Conservation (phyloP, 1,139 yeast species). For the Yamadazyma siamensis region DNA sequence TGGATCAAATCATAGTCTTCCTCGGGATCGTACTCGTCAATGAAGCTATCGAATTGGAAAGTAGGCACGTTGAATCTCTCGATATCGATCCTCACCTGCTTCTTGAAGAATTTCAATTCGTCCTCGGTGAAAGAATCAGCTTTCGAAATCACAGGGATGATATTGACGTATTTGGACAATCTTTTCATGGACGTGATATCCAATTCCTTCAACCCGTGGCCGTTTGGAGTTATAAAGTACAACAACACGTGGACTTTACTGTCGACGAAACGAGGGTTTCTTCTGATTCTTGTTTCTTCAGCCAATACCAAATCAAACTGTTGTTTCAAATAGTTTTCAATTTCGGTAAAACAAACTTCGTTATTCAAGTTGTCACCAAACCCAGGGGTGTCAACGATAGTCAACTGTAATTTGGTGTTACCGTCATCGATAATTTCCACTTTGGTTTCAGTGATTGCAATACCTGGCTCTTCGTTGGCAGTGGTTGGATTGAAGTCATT, state of each 20-base stretch:
- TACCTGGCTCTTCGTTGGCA: constrained; percentile 55
- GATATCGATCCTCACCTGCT: constrained; percentile 64
- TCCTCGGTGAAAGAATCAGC: constrained; percentile 81
- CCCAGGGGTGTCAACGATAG: constrained; percentile 74
- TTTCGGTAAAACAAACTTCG: constrained; percentile 61
- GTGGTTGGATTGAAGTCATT: constrained; percentile 40
- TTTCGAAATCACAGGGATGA: constrained; percentile 83
- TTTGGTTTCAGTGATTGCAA: constrained; percentile 65
- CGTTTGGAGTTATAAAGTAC: constrained; percentile 71
- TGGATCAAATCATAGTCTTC: constrained; percentile 75
- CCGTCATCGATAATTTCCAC: constrained; percentile 73
- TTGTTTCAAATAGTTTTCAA: constrained; percentile 73
- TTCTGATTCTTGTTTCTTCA: constrained; percentile 86
- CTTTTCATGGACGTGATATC: constrained; percentile 77
- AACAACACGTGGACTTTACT: constrained; percentile 71
- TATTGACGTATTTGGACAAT: constrained; percentile 76
- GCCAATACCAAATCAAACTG: constrained; percentile 90
- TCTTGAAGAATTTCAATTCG: constrained; percentile 62
- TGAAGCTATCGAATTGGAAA: constrained; percentile 62
- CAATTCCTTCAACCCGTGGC: constrained; percentile 72
- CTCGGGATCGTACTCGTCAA: constrained; percentile 48
- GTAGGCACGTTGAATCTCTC: constrained; percentile 75
- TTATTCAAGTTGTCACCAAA: constrained; percentile 72
- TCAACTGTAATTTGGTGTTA: constrained; percentile 63
- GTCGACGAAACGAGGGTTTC: constrained; percentile 80